These are phyloP conservation scores for Vanderwaltozyma tropicalis DNA, from an alignment of 805 yeast species.

Conservation along the genomic window DNA sequence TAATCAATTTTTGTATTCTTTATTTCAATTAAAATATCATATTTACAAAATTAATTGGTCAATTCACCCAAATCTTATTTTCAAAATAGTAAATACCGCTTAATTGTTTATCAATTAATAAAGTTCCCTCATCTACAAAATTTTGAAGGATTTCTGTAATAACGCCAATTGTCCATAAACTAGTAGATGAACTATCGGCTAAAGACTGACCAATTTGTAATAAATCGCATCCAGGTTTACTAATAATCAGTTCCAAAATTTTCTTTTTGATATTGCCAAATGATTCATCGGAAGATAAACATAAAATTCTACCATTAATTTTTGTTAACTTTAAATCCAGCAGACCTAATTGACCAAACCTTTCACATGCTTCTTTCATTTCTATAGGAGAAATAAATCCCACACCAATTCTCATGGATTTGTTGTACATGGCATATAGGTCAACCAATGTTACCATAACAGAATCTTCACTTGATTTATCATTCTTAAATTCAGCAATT, in stretches of 20 bases:
- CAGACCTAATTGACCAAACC: slow-evolving; percentile 46
- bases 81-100: slow-evolving; percentile 55
- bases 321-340: slow-evolving; percentile 32
- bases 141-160: slow-evolving; percentile 53
- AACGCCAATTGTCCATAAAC: slow-evolving; percentile 58
- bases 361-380: slow-evolving; percentile 47
- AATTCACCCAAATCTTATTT: slow-evolving; percentile 31
- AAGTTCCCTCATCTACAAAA: slow-evolving; percentile 44
- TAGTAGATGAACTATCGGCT: slow-evolving; percentile 18
- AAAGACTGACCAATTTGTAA: slow-evolving; percentile 19
- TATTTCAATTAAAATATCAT: too few species aligned
- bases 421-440: slow-evolving; percentile 51
- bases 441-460: slow-evolving; percentile 49
- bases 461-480: slow-evolving; percentile 32
- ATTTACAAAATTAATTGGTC: background rate
- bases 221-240: slow-evolving; percentile 23
- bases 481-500: slow-evolving; percentile 32
- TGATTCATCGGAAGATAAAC: slow-evolving; percentile 25
- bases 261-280: slow-evolving; percentile 22
- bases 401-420: slow-evolving; percentile 52
- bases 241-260: slow-evolving; percentile 17
- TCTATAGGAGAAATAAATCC: slow-evolving; percentile 64
- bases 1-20: too few species aligned
- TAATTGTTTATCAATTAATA: slow-evolving; percentile 59
- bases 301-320: slow-evolving; percentile 29